Base-by-base conservation (phyloP, 371 early-diverging fungal genomes). In the Apophysomyces ossiformis region DNA sequence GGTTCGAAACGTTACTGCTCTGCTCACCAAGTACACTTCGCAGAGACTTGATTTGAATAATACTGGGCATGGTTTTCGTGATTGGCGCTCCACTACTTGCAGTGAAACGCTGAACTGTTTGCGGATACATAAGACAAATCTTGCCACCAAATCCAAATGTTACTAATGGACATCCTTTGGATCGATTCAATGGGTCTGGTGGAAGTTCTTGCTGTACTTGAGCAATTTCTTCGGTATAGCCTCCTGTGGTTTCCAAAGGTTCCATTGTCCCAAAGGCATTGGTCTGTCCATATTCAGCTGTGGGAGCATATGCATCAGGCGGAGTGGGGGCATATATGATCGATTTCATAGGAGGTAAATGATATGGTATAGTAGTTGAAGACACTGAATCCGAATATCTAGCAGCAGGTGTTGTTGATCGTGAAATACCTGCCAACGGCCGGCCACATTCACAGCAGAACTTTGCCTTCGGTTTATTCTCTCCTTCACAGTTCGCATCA, bases 121-220 rank as follows among this genome's bases (percentile, higher is more conserved):
- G 89, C 26, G 95, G 95, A 68, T 89, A 86, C 69, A 90, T 90
- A 15, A 87, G 79, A 54, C 93, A 75, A 36, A 96, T 78, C 68
- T 88, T 87, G 38, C 97, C 97, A 58, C 95, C 95, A 81, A 95
- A 93, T 15, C 96, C 95, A 76, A 95, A 95, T 0, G 86, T 73
- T 5, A 92, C 85, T 18, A 97, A 61, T 5, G 94, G 92, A 62
- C 89, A 87, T 5, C 93, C 91, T 8, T 85, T 77, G 18, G 72
- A 68, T 32, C 94, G 86, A 2, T 87, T 80, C n/a, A 93, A 73
- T 13, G 91, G 89, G 67, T 93, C 93, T 7, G 73, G 76, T 38
- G 75, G 79, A 8, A 46, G 69, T 37, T 61, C 63, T 37, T 61
- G 73, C 5, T 66, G 73, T 45, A 69, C 32, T 3, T 26, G 64